A percentile compares a stretch with the other conserved stretches of the same genome.
phyloP scores from a whole-genome alignment of 1,139 yeast genomes.

The Kodamaea ohmeri region DNA sequence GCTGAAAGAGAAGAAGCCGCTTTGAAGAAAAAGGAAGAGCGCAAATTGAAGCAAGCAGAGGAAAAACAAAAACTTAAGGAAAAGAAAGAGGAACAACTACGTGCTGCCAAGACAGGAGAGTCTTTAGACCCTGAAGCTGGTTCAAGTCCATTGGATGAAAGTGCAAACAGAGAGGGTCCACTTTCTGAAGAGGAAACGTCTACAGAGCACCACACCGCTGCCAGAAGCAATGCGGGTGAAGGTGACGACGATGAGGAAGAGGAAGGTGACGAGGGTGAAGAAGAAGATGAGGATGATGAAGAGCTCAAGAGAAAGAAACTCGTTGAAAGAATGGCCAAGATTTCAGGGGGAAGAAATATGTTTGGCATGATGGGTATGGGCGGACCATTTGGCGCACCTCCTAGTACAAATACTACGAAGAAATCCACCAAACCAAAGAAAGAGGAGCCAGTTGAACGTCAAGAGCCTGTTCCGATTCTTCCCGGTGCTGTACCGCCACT shows the following conservation, averaged over 20 bases:
- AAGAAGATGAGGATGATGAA: conserved; percentile 58
- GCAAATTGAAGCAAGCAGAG: conserved; percentile 43
- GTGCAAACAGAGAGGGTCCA: not conserved
- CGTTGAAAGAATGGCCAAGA: conserved; percentile 92
- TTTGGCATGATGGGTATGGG: conserved; percentile 76
- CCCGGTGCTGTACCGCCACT: conserved; percentile 4
- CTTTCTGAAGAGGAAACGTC: not conserved
- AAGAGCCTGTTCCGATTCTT: conserved; percentile 1
- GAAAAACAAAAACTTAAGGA: conserved; percentile 22
- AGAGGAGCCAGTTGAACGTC: conserved; percentile 5
- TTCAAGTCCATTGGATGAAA: conserved; percentile 1
- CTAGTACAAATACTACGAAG: conserved; percentile 21
- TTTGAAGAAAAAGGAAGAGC: conserved; percentile 54
- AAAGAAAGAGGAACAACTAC: conserved; percentile 3
- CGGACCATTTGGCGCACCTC: conserved; percentile 51
- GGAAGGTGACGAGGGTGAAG: conserved; percentile 23
- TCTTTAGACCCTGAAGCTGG: conserved; percentile 5
- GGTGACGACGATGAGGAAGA: conserved; percentile 15
- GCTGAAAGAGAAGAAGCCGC: conserved; percentile 72
- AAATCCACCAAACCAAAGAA: conserved; percentile 13
- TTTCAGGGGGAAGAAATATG: conserved; percentile 91
- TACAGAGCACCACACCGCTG: conserved; percentile 6
- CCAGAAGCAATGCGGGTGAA: conserved; percentile 1
- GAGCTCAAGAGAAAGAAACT: conserved; percentile 75
- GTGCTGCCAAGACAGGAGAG: conserved; percentile 2